These are phyloP conservation scores for Saccharomyces hybrid DNA, from an alignment of 1,139 yeast genomes.

Conservation along the genomic window DNA sequence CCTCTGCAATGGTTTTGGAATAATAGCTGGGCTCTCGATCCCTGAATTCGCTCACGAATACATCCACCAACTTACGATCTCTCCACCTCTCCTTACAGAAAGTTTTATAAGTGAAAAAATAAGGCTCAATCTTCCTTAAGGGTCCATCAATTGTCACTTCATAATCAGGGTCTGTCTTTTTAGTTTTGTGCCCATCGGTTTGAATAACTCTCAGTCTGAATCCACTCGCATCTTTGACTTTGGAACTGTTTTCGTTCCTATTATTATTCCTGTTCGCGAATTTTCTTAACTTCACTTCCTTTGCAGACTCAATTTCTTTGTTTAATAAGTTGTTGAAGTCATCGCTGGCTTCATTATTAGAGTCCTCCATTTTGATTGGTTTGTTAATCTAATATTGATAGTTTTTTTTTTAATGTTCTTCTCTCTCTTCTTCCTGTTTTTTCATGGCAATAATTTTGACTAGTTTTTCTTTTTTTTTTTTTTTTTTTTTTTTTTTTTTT, in stretches of 20 bases:
- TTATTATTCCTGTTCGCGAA: slow-evolving; percentile 12
- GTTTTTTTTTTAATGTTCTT: background rate
- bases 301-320: background rate
- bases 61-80: slow-evolving; percentile 66
- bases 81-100: slow-evolving; percentile 91
- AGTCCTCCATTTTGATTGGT: background rate
- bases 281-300: slow-evolving; percentile 10
- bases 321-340: background rate
- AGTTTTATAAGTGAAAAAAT: slow-evolving; percentile 80
- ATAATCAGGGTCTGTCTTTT: slow-evolving; percentile 31
- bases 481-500: background rate
- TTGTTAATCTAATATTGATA: background rate
- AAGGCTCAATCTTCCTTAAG: slow-evolving; percentile 72
- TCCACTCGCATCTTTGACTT: slow-evolving; percentile 27
- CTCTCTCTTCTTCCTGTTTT: background rate
- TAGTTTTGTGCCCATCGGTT: slow-evolving; percentile 20
- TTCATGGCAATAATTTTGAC: background rate
- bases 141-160: slow-evolving; percentile 43
- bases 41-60: slow-evolving; percentile 77
- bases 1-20: slow-evolving; percentile 55
- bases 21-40: slow-evolving; percentile 70
- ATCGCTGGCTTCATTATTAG: background rate
- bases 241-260: slow-evolving; percentile 12
- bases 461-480: background rate
- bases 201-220: slow-evolving; percentile 26